Evolutionary conservation across 495 filamentous ascomycete genomes (phyloP).

Genomic region (Penicillium ucsense): DNA sequence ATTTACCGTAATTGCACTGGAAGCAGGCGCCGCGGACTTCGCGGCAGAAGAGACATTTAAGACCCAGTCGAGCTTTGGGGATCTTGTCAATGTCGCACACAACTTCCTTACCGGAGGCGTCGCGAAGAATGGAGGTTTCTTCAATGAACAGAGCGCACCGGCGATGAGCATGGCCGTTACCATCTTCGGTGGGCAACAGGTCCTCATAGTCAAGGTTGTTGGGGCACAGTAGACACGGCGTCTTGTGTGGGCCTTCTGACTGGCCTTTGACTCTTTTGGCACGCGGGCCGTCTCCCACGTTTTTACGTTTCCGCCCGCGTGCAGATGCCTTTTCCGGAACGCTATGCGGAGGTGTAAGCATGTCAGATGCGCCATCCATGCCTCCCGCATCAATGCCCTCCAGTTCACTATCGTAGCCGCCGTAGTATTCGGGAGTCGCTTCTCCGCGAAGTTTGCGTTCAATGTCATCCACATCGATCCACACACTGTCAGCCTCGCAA

Average conservation of each 20-base stretch:
- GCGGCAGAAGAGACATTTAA: conserved; percentile 91
- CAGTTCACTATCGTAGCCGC: conserved; percentile 58
- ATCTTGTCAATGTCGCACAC: conserved; percentile 71
- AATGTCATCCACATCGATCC: conserved; percentile 92
- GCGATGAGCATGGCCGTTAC: conserved; percentile 70
- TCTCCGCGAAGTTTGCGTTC: conserved; percentile 90
- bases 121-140: conserved; percentile 73
- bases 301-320: conserved; percentile 54
- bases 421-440: conserved; percentile 78
- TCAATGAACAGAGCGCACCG: conserved; percentile 85
- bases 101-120: conserved; percentile 58
- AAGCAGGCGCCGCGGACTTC: conserved; percentile 91
- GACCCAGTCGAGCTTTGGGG: conserved; percentile 75
- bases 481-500: conserved; percentile 92
- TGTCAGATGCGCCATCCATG: conserved; percentile 49
- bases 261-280: conserved; percentile 65
- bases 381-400: conserved; percentile 52
- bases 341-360: conserved; percentile 74
- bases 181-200: conserved; percentile 79
- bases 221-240: conserved; percentile 90
- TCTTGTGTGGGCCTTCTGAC: conserved; percentile 58
- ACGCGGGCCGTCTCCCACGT: conserved; percentile 48
- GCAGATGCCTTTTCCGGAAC: conserved; percentile 52
- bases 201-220: conserved; percentile 82
- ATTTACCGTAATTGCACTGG: conserved; percentile 94